Evolutionary conservation across 2,329 filamentous ascomycete species (phyloP).

Genomic region (Cladosporium sp.): DNA sequence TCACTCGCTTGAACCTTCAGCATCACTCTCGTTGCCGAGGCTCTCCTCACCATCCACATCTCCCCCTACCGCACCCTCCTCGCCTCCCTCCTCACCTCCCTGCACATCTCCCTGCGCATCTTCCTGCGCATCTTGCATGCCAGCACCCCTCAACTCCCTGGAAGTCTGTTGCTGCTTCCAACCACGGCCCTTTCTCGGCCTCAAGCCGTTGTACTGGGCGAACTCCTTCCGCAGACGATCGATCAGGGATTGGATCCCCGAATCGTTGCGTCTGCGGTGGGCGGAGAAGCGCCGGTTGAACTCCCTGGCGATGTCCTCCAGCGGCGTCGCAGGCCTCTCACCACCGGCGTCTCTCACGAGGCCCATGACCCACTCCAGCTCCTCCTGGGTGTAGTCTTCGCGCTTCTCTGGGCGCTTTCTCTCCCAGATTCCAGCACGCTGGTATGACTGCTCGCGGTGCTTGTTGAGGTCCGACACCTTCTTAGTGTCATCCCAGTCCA

Average conservation of each 20-base stretch:
- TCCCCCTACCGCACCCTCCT: not conserved
- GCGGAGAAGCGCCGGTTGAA: not conserved
- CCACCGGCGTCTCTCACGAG: not conserved
- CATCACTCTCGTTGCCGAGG: not conserved
- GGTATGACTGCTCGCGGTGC: slow-evolving; percentile 6
- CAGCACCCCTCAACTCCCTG: not conserved
- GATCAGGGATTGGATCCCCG: not conserved
- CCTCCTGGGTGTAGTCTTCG: not conserved
- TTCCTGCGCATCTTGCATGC: not conserved
- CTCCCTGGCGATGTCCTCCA: not conserved
- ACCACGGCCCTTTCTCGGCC: not conserved
- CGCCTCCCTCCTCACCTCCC: not conserved
- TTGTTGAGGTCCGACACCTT: slow-evolving; percentile 5
- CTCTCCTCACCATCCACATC: too few relatives aligned
- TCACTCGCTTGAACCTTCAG: too few relatives aligned
- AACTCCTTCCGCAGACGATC: slow-evolving; percentile 8
- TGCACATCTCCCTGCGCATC: not conserved
- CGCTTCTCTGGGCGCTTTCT: not conserved
- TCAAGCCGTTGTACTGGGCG: not conserved
- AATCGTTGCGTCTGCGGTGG: not conserved
- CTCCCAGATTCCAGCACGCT: not conserved
- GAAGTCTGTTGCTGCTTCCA: not conserved
- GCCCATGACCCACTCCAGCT: not conserved
- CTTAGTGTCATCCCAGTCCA: not conserved
- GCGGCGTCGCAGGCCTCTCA: not conserved